Evolutionary conservation across 176 grass and related monocot species (phyloP), one percentile per base, ranked within the genome.

Genomic region (Phoenix roebelenii): DNA sequence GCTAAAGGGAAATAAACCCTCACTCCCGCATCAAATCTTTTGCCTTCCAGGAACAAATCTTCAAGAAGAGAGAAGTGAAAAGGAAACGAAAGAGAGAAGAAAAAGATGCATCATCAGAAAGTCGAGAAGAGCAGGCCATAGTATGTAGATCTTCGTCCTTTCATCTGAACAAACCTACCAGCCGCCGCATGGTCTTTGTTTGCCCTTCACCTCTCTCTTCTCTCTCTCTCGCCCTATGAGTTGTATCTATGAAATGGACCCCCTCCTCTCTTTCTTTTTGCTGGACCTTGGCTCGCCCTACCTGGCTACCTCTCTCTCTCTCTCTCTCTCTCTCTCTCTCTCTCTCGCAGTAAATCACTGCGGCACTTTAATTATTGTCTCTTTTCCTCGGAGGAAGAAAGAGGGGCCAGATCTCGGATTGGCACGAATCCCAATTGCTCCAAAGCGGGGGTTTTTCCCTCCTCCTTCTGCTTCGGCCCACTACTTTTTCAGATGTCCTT

Each of bases 71-170:
- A 30, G 28, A 44, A 44, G 10, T 44, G 35, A 44, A 14, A 44
- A 44, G 35, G 35, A 44, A 3, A 44, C 35, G 35, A 14, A 14
- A 44, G 10, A 14, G 39, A 5, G 6, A 83, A 78, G 39, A 65
- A 64, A 66, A 64, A 19, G 54, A 57, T 49, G 65, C 72, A 74
- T 73, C 63, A 63, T 82, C n/a, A 57, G 63, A 35, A 51, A 72
- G 73, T 49, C n/a, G 53, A 56, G 60, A 60, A 62, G 22, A 57
- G 23, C 65, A 63, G 57, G 24, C 20, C 20, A 52, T 55, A 64
- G 60, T 48, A 54, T 2, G 26, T 55, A 57, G n/a, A 80, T 44
- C 35, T 75, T 85, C 82, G 79, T 50, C 63, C 82, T 80, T 85
- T 80, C 39, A 32, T 17, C 22, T 22, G 56, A 68, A 18, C 29